A percentile compares a stretch with the other conserved stretches of the same genome.
Evolutionary conservation across 2,329 filamentous ascomycete species (phyloP).

Genomic region (Aspergillus floridensis): DNA sequence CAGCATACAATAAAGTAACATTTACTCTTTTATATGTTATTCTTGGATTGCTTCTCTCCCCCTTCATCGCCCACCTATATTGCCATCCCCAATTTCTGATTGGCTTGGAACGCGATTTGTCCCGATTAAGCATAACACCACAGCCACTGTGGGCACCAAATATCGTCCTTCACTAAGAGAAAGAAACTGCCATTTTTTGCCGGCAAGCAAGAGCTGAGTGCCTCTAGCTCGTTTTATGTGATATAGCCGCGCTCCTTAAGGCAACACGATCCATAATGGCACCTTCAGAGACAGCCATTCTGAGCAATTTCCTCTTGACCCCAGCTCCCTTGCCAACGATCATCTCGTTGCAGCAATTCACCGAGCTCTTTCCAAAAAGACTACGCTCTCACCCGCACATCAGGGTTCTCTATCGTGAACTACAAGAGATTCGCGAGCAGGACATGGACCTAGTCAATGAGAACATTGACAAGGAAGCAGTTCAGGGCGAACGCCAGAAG

Average conservation of each 20-base stretch:
- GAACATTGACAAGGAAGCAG: conserved; percentile 46
- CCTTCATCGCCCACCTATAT: not conserved
- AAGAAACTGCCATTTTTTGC: too few species aligned
- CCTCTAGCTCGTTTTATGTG: not conserved
- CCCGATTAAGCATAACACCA: conserved; percentile 5
- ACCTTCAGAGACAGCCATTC: conserved; percentile 70
- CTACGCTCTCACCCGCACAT: conserved; percentile 66
- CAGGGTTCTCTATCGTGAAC: conserved; percentile 70
- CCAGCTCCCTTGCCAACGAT: conserved; percentile 72
- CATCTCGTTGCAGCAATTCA: conserved; percentile 72
- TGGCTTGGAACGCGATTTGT: not conserved
- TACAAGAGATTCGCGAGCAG: conserved; percentile 70
- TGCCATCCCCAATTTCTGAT: not conserved
- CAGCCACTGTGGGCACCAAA: not conserved
- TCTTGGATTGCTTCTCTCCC: not conserved
- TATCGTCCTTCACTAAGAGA: not conserved
- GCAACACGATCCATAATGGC: conserved; percentile 54
- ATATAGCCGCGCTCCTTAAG: not conserved
- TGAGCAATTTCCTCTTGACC: conserved; percentile 73
- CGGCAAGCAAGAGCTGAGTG: too few species aligned
- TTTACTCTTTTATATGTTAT: not conserved
- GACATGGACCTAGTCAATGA: conserved; percentile 65
- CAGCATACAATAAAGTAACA: not conserved
- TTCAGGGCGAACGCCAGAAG: conserved; percentile 37
- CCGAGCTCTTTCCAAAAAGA: conserved; percentile 68